Evolutionary conservation across 345 rosid species (phyloP).

Genomic region (Linum lewisii): DNA sequence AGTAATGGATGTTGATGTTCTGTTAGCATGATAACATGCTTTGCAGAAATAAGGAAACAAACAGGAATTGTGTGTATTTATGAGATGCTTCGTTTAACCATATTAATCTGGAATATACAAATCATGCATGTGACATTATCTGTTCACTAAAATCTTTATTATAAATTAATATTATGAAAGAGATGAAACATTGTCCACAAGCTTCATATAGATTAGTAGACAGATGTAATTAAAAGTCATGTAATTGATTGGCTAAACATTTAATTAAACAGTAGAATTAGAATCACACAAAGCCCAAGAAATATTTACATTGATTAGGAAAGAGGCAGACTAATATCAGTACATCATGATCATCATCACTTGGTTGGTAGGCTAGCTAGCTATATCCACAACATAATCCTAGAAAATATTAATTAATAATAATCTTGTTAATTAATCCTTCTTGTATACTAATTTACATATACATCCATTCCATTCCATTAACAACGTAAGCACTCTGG

Average conservation of each 20-base stretch:
- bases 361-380: background rate
- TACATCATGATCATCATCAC: background rate
- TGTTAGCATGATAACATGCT: too few species aligned
- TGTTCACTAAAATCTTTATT: too few species aligned
- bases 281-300: background rate
- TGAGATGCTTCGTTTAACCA: too few species aligned
- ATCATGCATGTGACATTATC: background rate
- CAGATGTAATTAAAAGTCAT: background rate
- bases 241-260: background rate
- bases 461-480: conserved; percentile 45
- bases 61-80: too few species aligned
- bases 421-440: background rate
- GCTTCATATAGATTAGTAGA: background rate
- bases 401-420: background rate
- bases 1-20: too few species aligned
- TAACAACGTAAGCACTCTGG: conserved; percentile 22
- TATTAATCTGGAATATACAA: too few species aligned
- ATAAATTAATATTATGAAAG: too few species aligned
- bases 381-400: background rate
- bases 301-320: background rate
- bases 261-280: too few species aligned
- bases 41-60: too few species aligned
- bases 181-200: background rate
- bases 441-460: background rate
- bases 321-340: background rate